phyloP scores from a whole-genome alignment of 345 rosid genomes.

The Barbarea vulgaris region DNA sequence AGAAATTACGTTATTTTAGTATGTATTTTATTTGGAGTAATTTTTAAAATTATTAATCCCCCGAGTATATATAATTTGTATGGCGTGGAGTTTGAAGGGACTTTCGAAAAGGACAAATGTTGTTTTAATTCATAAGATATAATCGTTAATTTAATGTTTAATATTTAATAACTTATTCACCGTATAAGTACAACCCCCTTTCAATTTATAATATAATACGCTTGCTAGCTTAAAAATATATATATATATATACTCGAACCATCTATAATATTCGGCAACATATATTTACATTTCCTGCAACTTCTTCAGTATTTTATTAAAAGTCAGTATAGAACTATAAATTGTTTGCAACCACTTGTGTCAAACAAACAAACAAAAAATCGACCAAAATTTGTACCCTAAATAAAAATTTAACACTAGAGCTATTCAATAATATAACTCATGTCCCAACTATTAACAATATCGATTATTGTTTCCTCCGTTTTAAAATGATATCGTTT shows the following conservation, averaged over 20 bases:
- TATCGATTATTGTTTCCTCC: too few species aligned
- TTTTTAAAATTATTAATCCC: not conserved
- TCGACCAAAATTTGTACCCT: not conserved
- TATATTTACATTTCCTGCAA: not conserved
- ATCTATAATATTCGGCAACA: too few species aligned
- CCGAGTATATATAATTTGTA: slow-evolving; percentile 3
- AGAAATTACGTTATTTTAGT: not conserved
- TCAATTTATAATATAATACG: too few species aligned
- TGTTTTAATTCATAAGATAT: not conserved
- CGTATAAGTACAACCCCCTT: not conserved
- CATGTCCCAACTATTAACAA: too few species aligned
- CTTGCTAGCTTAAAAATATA: too few species aligned
- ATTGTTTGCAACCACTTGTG: not conserved
- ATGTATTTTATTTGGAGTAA: not conserved
- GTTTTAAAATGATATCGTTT: too few species aligned
- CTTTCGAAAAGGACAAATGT: slow-evolving; percentile 1
- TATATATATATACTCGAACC: too few species aligned
- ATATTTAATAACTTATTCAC: not conserved
- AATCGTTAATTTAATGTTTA: not conserved
- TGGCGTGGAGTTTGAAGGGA: not conserved
- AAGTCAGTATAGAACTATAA: not conserved
- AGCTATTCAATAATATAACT: too few species aligned
- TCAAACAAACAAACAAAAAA: too few species aligned
- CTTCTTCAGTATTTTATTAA: not conserved
- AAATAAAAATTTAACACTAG: not conserved